Conservation (phyloP, 257 asterid genomes). For the Fraxinus excelsior region DNA sequence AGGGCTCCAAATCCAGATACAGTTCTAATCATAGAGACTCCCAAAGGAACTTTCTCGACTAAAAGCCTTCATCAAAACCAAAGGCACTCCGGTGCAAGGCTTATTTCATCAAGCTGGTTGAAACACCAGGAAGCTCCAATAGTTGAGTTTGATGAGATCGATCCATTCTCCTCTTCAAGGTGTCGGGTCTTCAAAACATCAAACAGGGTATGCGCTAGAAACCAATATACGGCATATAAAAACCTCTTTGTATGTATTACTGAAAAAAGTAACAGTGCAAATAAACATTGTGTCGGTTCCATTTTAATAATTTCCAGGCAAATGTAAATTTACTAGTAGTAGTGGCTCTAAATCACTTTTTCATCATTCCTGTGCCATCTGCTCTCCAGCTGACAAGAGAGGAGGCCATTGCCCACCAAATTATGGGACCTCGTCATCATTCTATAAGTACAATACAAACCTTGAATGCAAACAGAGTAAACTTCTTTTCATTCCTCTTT, state of each 20-base stretch:
- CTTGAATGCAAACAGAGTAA: conserved; percentile 66
- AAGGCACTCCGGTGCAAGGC: conserved; percentile 74
- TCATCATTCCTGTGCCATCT: conserved; percentile 23
- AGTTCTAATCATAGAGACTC: conserved; percentile 85
- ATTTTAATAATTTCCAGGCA: too few relatives aligned
- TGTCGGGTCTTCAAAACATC: conserved; percentile 60
- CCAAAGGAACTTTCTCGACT: conserved; percentile 78
- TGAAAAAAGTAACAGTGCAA: too few relatives aligned
- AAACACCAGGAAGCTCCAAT: conserved; percentile 66
- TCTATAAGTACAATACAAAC: conserved; percentile 51
- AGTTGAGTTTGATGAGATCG: conserved; percentile 55
- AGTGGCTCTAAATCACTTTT: background rate
- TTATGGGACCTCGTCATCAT: conserved; percentile 81
- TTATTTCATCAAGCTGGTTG: conserved; percentile 77
- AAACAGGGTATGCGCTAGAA: conserved; percentile 48
- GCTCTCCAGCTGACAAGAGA: conserved; percentile 52
- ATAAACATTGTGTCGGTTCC: too few relatives aligned
- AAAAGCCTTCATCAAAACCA: conserved; percentile 76
- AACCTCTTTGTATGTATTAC: too few relatives aligned
- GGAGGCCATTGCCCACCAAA: conserved; percentile 71
- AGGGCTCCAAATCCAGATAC: conserved; percentile 95
- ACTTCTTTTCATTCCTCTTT: conserved; percentile 9
- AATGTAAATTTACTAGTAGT: background rate
- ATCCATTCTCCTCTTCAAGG: conserved; percentile 86
- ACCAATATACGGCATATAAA: too few relatives aligned